Conservation (phyloP, 2,329 filamentous ascomycete species). For the Trichocomaceae sp. region DNA sequence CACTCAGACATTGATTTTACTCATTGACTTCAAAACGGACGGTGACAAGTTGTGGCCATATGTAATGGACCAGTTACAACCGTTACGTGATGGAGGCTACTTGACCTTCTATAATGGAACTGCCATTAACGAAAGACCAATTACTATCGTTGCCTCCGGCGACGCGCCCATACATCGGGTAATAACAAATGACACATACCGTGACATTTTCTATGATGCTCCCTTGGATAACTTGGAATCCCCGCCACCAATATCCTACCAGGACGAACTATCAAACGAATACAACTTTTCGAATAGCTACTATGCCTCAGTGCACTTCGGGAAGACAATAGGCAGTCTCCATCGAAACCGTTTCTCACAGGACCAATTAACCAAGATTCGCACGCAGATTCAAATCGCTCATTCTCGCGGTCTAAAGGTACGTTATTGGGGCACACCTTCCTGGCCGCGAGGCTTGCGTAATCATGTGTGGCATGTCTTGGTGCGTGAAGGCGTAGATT, state of each 20-base stretch:
- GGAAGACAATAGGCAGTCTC: slow-evolving; percentile 1
- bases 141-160: slow-evolving; percentile 50
- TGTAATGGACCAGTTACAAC: slow-evolving; percentile 38
- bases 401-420: slow-evolving; percentile 10
- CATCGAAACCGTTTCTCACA: slow-evolving; percentile 6
- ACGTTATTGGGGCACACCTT: slow-evolving; percentile 12
- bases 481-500: slow-evolving; percentile 10
- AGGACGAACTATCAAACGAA: background rate
- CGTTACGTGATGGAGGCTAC: slow-evolving; percentile 45
- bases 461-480: slow-evolving; percentile 14
- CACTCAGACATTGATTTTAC: slow-evolving; percentile 44
- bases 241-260: background rate
- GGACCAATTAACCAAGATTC: slow-evolving; percentile 5
- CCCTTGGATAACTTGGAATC: slow-evolving; percentile 5
- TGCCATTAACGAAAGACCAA: slow-evolving; percentile 36
- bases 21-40: slow-evolving; percentile 48
- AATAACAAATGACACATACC: slow-evolving; percentile 5
- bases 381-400: slow-evolving; percentile 8
- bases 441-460: slow-evolving; percentile 10
- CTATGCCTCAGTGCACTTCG: slow-evolving; percentile 11
- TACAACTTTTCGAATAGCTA: slow-evolving; percentile 10
- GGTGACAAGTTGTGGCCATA: slow-evolving; percentile 32
- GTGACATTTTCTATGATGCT: slow-evolving; percentile 14
- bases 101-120: slow-evolving; percentile 47
- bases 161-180: slow-evolving; percentile 40